Base-by-base conservation (phyloP, 352 stramenopile species). In the Halophytophthora polymorphica region DNA sequence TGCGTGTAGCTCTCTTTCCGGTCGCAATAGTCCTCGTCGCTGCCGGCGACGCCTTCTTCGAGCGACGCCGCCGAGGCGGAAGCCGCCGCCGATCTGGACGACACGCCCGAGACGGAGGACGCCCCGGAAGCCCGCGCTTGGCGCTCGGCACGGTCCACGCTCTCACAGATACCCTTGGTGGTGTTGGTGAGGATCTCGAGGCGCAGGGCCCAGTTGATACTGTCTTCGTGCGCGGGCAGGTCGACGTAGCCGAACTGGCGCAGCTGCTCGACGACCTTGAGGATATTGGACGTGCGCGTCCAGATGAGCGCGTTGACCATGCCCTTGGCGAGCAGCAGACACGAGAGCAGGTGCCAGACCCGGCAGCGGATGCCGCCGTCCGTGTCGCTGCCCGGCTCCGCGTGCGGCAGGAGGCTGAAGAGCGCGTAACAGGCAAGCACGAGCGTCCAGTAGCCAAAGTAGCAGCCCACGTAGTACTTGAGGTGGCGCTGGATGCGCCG, bases 391-490 rank as follows among this genome's bases (percentile, higher is more conserved):
- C 51, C 45, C 18, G 55, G 38, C 0, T 29, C 23, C 2, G 43
- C 47, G 43, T 65, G 58, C 21, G 80, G 77, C 5, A 89, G 51
- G 31, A 93, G 39, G 36, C 62, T 86, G 50, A 90, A 93, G 0
- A 85, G 52, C 1, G 68, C 77, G 47, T 90, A 93, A 19, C 66
- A 86, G 2, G 74, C 66, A 0, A 93, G 50, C 10, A 93, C 82
- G 14, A 89, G 51, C 1, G 82, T 93, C 82, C 82, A 93, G 58
- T 90, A 93, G 21, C 80, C 78, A 44, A 93, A 89, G 58, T 90
- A 93, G 55, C 78, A 90, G 13, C 79, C 82, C n/a, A 93, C 82
- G 40, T 93, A 93, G 62, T 93, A 93, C 61, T 93, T 93, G 25
- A 93, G 69, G 42, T 93, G 79, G 2, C 82, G 73, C 43, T 90